Base-by-base conservation (phyloP, 148 eudicot genomes). In the Nepenthes mirabilis region DNA sequence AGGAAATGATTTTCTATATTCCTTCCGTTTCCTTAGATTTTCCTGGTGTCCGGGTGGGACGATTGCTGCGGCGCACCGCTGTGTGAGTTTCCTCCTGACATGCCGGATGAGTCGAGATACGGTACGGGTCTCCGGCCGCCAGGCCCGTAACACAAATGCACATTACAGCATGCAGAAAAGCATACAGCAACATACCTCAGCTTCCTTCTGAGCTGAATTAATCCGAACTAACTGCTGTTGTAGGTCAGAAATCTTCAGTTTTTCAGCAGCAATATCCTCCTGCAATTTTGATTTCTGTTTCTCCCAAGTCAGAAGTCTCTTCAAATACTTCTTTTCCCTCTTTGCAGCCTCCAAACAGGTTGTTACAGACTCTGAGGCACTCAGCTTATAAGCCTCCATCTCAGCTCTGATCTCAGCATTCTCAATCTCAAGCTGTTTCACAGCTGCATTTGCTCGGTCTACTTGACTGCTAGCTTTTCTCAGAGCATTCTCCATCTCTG, bases 371-470 rank as follows among this genome's bases (percentile, higher is more conserved):
- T 93, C 98, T 10, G 96, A 86, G 5, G 96, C 95, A 74, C 96
- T 93, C 74, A 93, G 63, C 68, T 93, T 93, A 56, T 88, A 83
- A 72, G 96, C 94, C 83, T 93, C 98, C 89, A 93, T 88, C 80
- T 93, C 98, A 34, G 98, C 98, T 76, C 82, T 82, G 45, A 89
- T 88, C 73, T 88, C 98, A 60, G 98, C 98, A 77, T 93, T 93
- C 81, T 93, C 96, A 40, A 73, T 64, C 82, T 93, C 96, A 60
- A 93, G 90, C 77, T 78, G 88, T 63, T 83, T 69, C 63, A 88
- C 95, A 59, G 86, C 83, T 54, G 87, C 88, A 82, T 93, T 93
- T 55, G 91, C 91, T 58, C 91, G 83, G 66, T 93, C 98, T 59
- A 93, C 96, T 76, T 88, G 88, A 47, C 88, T 74, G 64, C 96